Base-by-base conservation (phyloP, 2,329 filamentous ascomycete genomes). In the Trichoderma guizhouense region DNA sequence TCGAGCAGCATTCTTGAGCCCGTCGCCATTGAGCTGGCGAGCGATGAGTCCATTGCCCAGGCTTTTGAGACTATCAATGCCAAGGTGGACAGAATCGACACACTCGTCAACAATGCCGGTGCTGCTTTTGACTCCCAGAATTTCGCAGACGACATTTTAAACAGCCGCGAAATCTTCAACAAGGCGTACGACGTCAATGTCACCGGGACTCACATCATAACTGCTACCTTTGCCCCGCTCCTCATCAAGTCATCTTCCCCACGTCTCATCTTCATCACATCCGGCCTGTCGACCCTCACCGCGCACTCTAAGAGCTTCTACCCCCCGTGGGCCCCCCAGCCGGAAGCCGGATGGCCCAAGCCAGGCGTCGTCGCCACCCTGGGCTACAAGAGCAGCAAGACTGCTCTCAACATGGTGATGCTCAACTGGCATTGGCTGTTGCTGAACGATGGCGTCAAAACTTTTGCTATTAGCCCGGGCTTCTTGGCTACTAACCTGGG, bases 51-150 rank as follows among this genome's bases (percentile, higher is more conserved):
- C 0, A 88, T 91, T 72, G 73, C 82, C 3, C 77, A 77, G 3
- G 85, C 85, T 0, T 83, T 83, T 72, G 79, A 84, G 30, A 71
- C 79, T 0, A 79, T 91, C 18, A 61, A 80, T 21, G 73, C 76
- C n/a, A 80, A 79, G 15, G 81, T 81, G 72, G 85, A 84, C 14
- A 81, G 78, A 14, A 51, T 90, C 3, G 88, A 90, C 64, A 78
- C 81, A 2, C 81, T 90, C 0, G 77, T 90, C 72, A 90, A 90
- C 79, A 90, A 90, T 69, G 88, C 85, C 0, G 83, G 85, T 30
- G 83, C 79, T 36, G 76, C 76, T n/a, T 84, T 85, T 74, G 86
- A 89, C 72, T 28, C 55, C 28, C 2, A 26, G 4, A 73, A 82
- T 32, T 73, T 76, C 30, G 66, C 66, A 5, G 72, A 72, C 47